phyloP scores from a whole-genome alignment of 768 basidiomycete species.

The Tubosaeta sp. region DNA sequence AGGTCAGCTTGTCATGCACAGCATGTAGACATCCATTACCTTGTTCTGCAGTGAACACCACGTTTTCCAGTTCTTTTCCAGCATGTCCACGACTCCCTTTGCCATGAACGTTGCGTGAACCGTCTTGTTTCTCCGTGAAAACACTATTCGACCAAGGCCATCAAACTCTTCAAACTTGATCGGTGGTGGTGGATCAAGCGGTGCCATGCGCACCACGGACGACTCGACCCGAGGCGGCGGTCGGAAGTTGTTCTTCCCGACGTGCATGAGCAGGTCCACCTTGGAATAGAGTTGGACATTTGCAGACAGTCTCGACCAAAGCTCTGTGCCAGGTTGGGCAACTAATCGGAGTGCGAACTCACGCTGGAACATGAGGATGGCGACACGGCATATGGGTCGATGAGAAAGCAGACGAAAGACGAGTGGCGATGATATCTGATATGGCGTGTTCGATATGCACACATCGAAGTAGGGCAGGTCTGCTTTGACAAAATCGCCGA shows the following conservation, averaged over 20 bases:
- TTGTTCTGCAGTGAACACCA: constrained; percentile 81
- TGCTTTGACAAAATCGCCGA: constrained; percentile 98
- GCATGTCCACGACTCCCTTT: constrained; percentile 91
- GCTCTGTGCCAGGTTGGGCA: constrained; percentile 72
- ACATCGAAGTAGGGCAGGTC: constrained; percentile 98
- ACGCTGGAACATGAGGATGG: constrained; percentile 99
- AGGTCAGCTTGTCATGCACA: background rate
- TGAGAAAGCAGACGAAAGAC: constrained; percentile 97
- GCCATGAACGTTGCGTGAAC: constrained; percentile 87
- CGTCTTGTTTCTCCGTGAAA: constrained; percentile 86
- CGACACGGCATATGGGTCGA: constrained; percentile 87
- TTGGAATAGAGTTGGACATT: constrained; percentile 98
- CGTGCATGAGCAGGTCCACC: constrained; percentile 94
- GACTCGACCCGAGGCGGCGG: constrained; percentile 95
- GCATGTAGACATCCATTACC: constrained; percentile 31
- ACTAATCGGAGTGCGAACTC: constrained; percentile 94
- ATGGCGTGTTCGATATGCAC: constrained; percentile 98
- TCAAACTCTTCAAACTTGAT: constrained; percentile 98
- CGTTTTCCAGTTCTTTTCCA: constrained; percentile 90
- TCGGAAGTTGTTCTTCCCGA: constrained; percentile 94
- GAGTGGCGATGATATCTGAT: constrained; percentile 97
- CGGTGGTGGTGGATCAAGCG: constrained; percentile 92
- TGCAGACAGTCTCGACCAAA: constrained; percentile 93
- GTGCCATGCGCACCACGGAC: constrained; percentile 85
- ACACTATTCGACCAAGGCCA: constrained; percentile 87